Evolutionary conservation across 2,329 filamentous ascomycete species (phyloP).

Genomic region (Coniochaeta sp.): DNA sequence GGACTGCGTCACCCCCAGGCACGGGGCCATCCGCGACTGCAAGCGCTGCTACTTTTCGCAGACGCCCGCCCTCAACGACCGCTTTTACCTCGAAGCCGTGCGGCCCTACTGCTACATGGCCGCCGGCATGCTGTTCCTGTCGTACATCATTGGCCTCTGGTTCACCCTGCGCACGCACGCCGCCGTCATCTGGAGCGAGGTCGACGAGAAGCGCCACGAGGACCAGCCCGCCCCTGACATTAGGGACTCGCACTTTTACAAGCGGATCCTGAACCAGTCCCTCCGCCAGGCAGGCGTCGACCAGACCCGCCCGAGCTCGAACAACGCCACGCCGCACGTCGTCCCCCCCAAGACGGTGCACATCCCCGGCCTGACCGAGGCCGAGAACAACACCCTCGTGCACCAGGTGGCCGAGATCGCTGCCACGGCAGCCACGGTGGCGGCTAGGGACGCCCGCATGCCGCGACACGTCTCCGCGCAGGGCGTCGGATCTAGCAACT

Average conservation of each 20-base stretch:
- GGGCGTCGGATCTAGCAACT: slow-evolving; percentile 1
- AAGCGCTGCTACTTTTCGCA: slow-evolving; percentile 93
- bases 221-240: slow-evolving; percentile 60
- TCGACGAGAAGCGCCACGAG: slow-evolving; percentile 67
- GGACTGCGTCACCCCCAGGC: slow-evolving; percentile 41
- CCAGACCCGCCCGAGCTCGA: slow-evolving; percentile 24
- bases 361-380: slow-evolving; percentile 67
- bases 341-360: slow-evolving; percentile 64
- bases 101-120: slow-evolving; percentile 90
- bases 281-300: slow-evolving; percentile 73
- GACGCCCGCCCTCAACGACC: slow-evolving; percentile 71
- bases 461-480: slow-evolving; percentile 8
- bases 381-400: slow-evolving; percentile 73
- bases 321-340: slow-evolving; percentile 55
- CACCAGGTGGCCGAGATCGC: slow-evolving; percentile 91
- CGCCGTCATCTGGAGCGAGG: slow-evolving; percentile 92
- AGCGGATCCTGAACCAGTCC: slow-evolving; percentile 86
- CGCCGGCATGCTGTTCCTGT: slow-evolving; percentile 78
- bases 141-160: slow-evolving; percentile 88
- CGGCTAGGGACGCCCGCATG: slow-evolving; percentile 62
- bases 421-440: slow-evolving; percentile 81
- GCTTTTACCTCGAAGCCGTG: slow-evolving; percentile 86
- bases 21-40: slow-evolving; percentile 59
- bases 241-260: slow-evolving; percentile 83
- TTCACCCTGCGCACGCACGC: slow-evolving; percentile 95